Evolutionary conservation across 352 stramenopile genomes (phyloP).

Genomic region (Pythium periplocum): DNA sequence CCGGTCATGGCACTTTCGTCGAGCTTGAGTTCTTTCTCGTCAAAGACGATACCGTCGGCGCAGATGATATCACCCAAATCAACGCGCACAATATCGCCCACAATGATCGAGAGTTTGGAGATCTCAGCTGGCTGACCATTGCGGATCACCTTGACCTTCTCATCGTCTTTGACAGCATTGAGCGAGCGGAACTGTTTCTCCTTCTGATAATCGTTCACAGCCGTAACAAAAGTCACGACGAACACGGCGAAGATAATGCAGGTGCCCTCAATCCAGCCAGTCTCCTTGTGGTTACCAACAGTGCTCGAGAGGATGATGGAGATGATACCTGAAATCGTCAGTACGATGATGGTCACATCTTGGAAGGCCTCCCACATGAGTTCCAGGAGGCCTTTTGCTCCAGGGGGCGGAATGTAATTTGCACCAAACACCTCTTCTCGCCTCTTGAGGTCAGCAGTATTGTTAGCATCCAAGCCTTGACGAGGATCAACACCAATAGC

Average conservation of each 20-base stretch:
- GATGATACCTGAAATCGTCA: constrained; percentile 45
- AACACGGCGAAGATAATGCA: constrained; percentile 91
- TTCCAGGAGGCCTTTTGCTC: constrained; percentile 45
- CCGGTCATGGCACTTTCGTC: constrained; percentile 92
- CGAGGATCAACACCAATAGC: constrained; percentile 38
- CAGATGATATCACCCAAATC: constrained; percentile 87
- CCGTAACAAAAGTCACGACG: constrained; percentile 87
- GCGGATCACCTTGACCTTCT: constrained; percentile 83
- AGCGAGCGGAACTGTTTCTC: constrained; percentile 87
- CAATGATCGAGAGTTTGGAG: constrained; percentile 73
- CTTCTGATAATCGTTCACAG: constrained; percentile 91
- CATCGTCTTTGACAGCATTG: constrained; percentile 79
- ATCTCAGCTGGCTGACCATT: constrained; percentile 58
- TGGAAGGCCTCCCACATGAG: constrained; percentile 90
- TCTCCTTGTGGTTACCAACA: constrained; percentile 50
- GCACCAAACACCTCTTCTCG: constrained; percentile 57
- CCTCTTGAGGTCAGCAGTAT: constrained; percentile 33
- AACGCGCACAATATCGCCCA: constrained; percentile 86
- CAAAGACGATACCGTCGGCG: constrained; percentile 87
- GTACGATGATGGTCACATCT: constrained; percentile 66
- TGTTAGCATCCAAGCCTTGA: constrained; percentile 44
- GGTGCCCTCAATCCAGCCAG: constrained; percentile 86
- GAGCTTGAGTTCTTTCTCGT: constrained; percentile 85
- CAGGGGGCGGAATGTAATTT: constrained; percentile 63
- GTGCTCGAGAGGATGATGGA: constrained; percentile 49